A percentile compares a stretch with the other conserved stretches of the same genome.
Conservation (phyloP, 2,329 filamentous ascomycete species). For the Meredithiella fracta region DNA sequence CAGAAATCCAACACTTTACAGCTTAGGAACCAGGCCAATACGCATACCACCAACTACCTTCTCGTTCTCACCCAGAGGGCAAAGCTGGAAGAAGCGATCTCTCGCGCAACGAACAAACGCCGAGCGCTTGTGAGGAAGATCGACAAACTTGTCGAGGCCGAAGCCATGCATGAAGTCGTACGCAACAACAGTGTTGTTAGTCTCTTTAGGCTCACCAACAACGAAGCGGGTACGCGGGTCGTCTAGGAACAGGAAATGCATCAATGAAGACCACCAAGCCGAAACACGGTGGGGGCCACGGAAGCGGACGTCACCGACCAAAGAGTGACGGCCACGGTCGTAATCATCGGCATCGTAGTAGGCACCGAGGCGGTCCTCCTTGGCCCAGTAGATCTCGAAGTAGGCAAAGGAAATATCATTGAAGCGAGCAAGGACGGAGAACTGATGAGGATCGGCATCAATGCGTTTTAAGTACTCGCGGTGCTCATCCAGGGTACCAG, state of each 20-base stretch:
- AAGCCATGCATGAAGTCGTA: slow-evolving; percentile 64
- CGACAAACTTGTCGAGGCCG: slow-evolving; percentile 54
- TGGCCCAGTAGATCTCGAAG: slow-evolving; percentile 67
- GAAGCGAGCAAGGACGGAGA: slow-evolving; percentile 54
- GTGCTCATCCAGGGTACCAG: slow-evolving; percentile 59
- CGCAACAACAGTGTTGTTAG: slow-evolving; percentile 50
- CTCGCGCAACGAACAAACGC: slow-evolving; percentile 48
- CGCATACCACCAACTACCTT: slow-evolving; percentile 38
- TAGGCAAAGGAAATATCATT: slow-evolving; percentile 58
- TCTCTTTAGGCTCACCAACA: slow-evolving; percentile 56
- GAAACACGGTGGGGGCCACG: slow-evolving; percentile 43
- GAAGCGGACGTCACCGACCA: slow-evolving; percentile 42
- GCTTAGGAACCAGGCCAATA: slow-evolving; percentile 37
- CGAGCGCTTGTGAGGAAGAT: slow-evolving; percentile 55
- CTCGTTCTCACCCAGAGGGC: slow-evolving; percentile 39
- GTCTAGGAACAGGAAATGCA: slow-evolving; percentile 47
- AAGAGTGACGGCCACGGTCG: slow-evolving; percentile 41
- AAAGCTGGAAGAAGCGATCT: slow-evolving; percentile 54
- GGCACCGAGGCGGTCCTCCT: slow-evolving; percentile 39
- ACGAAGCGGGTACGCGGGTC: slow-evolving; percentile 40
- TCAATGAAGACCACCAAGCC: slow-evolving; percentile 45
- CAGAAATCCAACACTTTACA: slow-evolving; percentile 21
- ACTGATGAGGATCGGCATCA: slow-evolving; percentile 54
- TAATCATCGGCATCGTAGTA: slow-evolving; percentile 40
- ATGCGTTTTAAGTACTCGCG: slow-evolving; percentile 51